Evolutionary conservation across 306 rosid species (phyloP), one percentile per base, ranked within the genome.

Genomic region (Mucuna pruriens): DNA sequence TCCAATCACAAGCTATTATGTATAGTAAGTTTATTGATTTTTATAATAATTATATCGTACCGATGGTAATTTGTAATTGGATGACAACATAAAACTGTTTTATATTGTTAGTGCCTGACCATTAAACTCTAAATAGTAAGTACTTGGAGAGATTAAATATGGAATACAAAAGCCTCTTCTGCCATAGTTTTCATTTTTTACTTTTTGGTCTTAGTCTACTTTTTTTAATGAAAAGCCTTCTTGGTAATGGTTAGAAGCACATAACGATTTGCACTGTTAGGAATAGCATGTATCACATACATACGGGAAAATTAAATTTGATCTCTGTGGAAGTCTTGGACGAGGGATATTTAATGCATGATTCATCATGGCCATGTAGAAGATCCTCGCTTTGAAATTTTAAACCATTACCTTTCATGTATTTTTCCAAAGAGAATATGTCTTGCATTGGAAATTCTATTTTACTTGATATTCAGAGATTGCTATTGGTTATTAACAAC

Each of bases 131-230:
- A n/a, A n/a, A 2, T 63, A 29, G 49, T 9, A n/a, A 26, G 25
- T 46, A 36, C 46, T 17, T 6, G 26, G 19, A 22, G 55, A 68
- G 57, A 61, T 36, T 38, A 52, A 51, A 46, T 45, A 34, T 71
- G 39, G 40, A 45, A 58, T n/a, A 48, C 20, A 2, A 67, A 54
- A 20, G 16, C 84, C 61, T 71, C 83, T 58, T 5, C 23, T 51
- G 20, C 5, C 23, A 48, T 80, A 19, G 45, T 20, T 76, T 76
- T 62, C 39, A 5, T 9, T 76, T n/a, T 22, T 9, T 5, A 12
- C 10, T 8, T 39, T 39, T 13, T 10, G 29, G 11, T 61, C 44
- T 63, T 46, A 31, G 12, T 26, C 15, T 76, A 11, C 63, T 11
- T 46, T 9, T 31, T 62, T 29, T 44, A 19, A 45, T 17, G 20